A percentile compares a stretch with the other conserved stretches of the same genome.
Evolutionary conservation across 2,329 filamentous ascomycete genomes (phyloP).

Genomic region (Aciculosporium take): DNA sequence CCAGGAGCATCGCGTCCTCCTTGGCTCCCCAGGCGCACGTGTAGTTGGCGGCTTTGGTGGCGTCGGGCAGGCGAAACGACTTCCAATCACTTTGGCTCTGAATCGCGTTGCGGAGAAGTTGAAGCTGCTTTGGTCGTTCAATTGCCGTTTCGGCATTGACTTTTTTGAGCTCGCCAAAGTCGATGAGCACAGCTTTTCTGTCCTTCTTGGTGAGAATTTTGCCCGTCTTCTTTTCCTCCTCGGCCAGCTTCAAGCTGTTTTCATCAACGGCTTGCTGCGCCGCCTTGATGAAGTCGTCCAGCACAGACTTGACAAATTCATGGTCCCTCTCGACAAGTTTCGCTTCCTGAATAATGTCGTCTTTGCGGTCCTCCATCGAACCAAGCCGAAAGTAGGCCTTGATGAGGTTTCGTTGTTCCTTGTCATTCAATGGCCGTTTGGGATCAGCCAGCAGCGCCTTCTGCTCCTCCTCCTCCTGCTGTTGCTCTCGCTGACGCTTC

Average conservation of each 20-base stretch:
- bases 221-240: conserved; percentile 68
- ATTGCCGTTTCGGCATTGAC: conserved; percentile 92
- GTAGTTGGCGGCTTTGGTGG: conserved; percentile 83
- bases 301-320: conserved; percentile 60
- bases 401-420: conserved; percentile 85
- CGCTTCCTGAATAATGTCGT: conserved; percentile 79
- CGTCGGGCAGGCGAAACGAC: conserved; percentile 77
- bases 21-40: conserved; percentile 81
- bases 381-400: conserved; percentile 84
- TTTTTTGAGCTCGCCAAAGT: conserved; percentile 85
- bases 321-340: conserved; percentile 70
- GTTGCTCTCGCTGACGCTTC: conserved; percentile 50
- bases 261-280: conserved; percentile 46
- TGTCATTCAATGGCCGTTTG: conserved; percentile 76
- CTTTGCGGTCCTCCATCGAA: conserved; percentile 71
- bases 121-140: conserved; percentile 80
- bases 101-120: conserved; percentile 64
- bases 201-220: conserved; percentile 91
- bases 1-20: conserved; percentile 92
- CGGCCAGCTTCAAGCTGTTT: conserved; percentile 58
- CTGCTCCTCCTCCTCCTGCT: conserved; percentile 58
- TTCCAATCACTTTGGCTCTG: conserved; percentile 52
- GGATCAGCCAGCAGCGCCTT: conserved; percentile 66
- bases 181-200: conserved; percentile 90
- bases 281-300: conserved; percentile 56